A percentile compares a stretch with the other conserved stretches of the same genome.
Conservation (phyloP, 106 monocot genomes). For the Iris macrosiphon region DNA sequence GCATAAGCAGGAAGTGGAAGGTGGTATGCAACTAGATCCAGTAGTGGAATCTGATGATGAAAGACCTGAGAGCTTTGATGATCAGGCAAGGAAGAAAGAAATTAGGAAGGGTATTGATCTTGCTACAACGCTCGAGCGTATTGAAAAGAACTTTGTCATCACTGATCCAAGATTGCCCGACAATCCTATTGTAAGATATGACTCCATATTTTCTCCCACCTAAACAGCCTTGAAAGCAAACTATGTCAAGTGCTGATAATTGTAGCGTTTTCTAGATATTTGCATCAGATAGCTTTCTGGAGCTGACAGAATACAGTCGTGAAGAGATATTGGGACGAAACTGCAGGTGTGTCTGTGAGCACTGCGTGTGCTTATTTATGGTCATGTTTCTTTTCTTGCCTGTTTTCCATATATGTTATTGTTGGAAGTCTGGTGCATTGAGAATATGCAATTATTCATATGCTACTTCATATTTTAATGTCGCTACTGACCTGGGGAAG, state of each 20-base stretch:
- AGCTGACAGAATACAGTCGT: constrained; percentile 89
- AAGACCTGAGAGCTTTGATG: constrained; percentile 81
- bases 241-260: constrained; percentile 1
- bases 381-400: too few species aligned
- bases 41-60: constrained; percentile 74
- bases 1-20: constrained; percentile 28
- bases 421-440: too few species aligned
- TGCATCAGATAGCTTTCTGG: constrained; percentile 95
- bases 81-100: constrained; percentile 74
- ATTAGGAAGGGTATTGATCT: constrained; percentile 99
- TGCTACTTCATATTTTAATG: too few species aligned
- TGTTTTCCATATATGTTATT: too few species aligned
- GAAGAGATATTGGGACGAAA: constrained; percentile 98
- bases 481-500: too few species aligned
- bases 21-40: constrained; percentile 33
- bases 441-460: too few species aligned
- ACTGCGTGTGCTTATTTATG: too few species aligned
- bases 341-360: constrained; percentile 74
- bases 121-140: constrained; percentile 95
- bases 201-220: background rate
- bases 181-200: constrained; percentile 93
- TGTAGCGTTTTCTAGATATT: constrained; percentile 67
- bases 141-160: constrained; percentile 99
- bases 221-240: too few species aligned
- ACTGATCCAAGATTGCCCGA: constrained; percentile 97